Base-by-base conservation (phyloP, 148 eudicot species). In the Heliamphora exappendiculata region DNA sequence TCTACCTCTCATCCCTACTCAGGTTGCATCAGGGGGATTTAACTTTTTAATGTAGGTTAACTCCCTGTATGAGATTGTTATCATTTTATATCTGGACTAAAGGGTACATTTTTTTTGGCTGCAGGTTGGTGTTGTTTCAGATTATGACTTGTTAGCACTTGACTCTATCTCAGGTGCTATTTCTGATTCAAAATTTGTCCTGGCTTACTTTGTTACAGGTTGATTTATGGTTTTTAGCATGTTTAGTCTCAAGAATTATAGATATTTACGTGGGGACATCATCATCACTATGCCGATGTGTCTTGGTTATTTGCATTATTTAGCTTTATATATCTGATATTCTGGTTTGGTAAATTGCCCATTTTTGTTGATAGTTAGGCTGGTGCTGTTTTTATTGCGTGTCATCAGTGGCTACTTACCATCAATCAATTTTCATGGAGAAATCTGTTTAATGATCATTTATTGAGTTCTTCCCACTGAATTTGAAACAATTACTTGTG, bases 81-180 rank as follows among this genome's bases (percentile, higher is more conserved):
- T 26, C 1, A 9, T 68, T 26, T 5, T 26, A 42, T 47, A 29
- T n/a, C n/a, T 67, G 65, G 77, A 60, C 58, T 34, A 29, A 29
- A 55, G n/a, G 1, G 26, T 71, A 64, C 8, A 24, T 59, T 50
- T 39, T 71, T 59, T 50, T 39, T 71, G 69, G 37, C 65, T 89
- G 88, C 94, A 95, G 99, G 98, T 95, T 76, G 99, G 99, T 71
- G 91, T 95, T 68, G 97, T 91, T 83, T 95, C 99, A 55, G 99
- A 95, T 81, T 95, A 95, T 84, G 99, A 95, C 82, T 83, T 95
- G 78, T 81, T 95, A 82, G 99, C 99, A 63, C 90, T 95, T 82
- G 99, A 95, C 84, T 84, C 97, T 72, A 89, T 95, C 74, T 93
- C 99, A 93, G 73, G 73, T 70, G 47, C 57, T 7, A 29, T 51